phyloP scores from a whole-genome alignment of 2,329 filamentous ascomycete species.

The Chalara sp. region DNA sequence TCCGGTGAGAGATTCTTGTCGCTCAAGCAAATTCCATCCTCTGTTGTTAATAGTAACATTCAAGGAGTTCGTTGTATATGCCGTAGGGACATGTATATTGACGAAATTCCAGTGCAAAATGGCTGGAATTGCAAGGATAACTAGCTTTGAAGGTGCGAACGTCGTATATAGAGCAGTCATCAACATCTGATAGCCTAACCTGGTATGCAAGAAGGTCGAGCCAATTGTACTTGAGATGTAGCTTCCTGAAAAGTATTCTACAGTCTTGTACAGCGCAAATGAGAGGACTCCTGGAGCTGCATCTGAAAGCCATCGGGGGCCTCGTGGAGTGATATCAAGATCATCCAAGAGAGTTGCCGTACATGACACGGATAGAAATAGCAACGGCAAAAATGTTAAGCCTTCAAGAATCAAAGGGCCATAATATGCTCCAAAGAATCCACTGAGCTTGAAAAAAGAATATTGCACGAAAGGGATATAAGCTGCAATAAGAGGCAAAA shows the following conservation, averaged over 20 bases:
- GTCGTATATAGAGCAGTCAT: conserved; percentile 59
- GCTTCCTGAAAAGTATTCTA: conserved; percentile 28
- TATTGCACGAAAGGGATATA: conserved; percentile 70
- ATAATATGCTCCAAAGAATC: conserved; percentile 55
- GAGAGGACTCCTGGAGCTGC: conserved; percentile 58
- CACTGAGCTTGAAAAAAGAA: conserved; percentile 62
- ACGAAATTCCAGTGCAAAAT: conserved; percentile 62
- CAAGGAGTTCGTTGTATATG: conserved; percentile 50
- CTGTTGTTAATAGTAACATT: conserved; percentile 59
- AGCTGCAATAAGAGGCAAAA: conserved; percentile 67
- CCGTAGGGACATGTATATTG: conserved; percentile 67
- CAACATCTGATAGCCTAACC: conserved; percentile 64
- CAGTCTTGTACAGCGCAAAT: conserved; percentile 54
- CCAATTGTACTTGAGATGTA: conserved; percentile 49
- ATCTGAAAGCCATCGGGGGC: conserved; percentile 52
- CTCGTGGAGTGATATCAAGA: conserved; percentile 44
- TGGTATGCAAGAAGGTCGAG: conserved; percentile 55
- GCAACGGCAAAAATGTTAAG: conserved; percentile 64
- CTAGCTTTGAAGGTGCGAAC: conserved; percentile 60
- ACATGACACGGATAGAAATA: conserved; percentile 56
- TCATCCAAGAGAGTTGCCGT: conserved; percentile 59
- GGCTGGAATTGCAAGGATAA: conserved; percentile 64
- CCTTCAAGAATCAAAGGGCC: conserved; percentile 73
- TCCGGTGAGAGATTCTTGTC: conserved; percentile 80
- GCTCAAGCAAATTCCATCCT: conserved; percentile 71